Evolutionary conservation across 495 filamentous ascomycete genomes (phyloP).

Genomic region (Talaromyces wortmannii): DNA sequence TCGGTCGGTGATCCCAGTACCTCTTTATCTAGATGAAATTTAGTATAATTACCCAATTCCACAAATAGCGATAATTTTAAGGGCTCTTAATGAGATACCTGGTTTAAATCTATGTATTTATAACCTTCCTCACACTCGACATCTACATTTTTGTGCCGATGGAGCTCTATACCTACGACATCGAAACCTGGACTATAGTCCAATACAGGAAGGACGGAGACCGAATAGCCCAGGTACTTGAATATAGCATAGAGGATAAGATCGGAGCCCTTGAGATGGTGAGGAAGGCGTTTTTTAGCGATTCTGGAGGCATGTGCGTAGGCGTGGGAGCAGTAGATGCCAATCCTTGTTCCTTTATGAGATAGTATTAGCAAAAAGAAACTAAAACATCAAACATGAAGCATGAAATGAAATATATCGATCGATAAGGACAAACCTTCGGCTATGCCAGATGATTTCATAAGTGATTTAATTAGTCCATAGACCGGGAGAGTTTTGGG

Average conservation of each 20-base stretch:
- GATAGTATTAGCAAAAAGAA: neutral
- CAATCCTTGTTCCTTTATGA: slow-evolving; percentile 15
- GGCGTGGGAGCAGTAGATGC: slow-evolving; percentile 25
- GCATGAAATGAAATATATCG: neutral
- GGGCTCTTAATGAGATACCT: neutral
- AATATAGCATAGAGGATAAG: slow-evolving; percentile 15
- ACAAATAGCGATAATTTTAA: neutral
- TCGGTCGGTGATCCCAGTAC: neutral
- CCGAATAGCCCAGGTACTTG: slow-evolving; percentile 9
- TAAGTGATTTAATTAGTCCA: neutral
- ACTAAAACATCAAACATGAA: neutral
- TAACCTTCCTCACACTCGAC: neutral
- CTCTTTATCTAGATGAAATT: neutral
- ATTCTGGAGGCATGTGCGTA: slow-evolving; percentile 20
- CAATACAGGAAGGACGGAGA: neutral
- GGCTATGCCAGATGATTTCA: slow-evolving; percentile 8
- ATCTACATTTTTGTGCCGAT: neutral
- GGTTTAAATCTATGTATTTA: neutral
- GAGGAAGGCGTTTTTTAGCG: slow-evolving; percentile 61
- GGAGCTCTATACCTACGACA: neutral
- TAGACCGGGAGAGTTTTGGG: slow-evolving; percentile 9
- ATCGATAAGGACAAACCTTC: slow-evolving; percentile 6
- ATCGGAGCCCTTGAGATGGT: slow-evolving; percentile 20
- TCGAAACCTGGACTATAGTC: neutral
- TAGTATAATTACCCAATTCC: neutral